phyloP scores from a whole-genome alignment of 331 rosid species.

The Malus hybrid region DNA sequence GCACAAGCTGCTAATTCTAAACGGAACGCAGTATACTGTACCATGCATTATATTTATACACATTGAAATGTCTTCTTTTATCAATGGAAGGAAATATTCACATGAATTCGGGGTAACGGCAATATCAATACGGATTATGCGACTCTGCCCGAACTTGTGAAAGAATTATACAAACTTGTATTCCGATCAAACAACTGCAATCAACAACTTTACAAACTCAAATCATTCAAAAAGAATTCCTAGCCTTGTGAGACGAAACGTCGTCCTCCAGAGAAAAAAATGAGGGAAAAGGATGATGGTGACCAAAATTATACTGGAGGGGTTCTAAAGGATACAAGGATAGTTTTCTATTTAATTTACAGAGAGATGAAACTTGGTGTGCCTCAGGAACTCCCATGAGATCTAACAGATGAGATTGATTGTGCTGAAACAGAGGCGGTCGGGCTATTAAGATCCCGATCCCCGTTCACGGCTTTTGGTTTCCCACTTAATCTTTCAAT shows the following conservation, averaged over 20 bases:
- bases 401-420: constrained; percentile 84
- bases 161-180: constrained; percentile 25
- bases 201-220: constrained; percentile 38
- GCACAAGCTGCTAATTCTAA: too few relatives aligned
- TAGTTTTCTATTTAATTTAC: constrained; percentile 31
- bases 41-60: too few relatives aligned
- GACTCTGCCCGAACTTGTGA: neutral
- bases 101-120: neutral
- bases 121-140: neutral
- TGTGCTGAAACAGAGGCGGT: constrained; percentile 97
- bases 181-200: constrained; percentile 25
- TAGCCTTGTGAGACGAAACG: constrained; percentile 18
- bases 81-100: neutral
- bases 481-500: constrained; percentile 83
- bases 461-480: constrained; percentile 76
- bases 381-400: constrained; percentile 77
- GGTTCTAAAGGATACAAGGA: constrained; percentile 22
- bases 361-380: constrained; percentile 16
- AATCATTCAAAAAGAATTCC: constrained; percentile 9
- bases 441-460: constrained; percentile 83
- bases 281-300: too few relatives aligned
- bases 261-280: neutral
- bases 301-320: neutral
- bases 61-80: neutral
- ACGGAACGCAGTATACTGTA: too few relatives aligned